Base-by-base conservation (phyloP, 345 rosid species). In the Nephelium lappaceum region DNA sequence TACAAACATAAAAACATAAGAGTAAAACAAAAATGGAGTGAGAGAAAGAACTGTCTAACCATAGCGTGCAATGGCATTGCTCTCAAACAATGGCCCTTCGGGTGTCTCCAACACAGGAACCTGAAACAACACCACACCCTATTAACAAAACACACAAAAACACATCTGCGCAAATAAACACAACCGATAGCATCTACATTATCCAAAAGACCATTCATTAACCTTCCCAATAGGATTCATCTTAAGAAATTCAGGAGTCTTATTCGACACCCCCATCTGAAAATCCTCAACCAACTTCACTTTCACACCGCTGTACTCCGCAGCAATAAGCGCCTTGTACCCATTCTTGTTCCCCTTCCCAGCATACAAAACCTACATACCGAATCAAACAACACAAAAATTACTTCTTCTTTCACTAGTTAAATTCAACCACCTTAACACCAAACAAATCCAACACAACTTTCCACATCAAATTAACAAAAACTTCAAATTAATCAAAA, bases 181-280 rank as follows among this genome's bases (percentile, higher is more conserved):
- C 25, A 9, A 1, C 63, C 7, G 11, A 64, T 0, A 6, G 3
- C 27, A 62, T 2, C 9, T 3, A 3, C 6, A 14, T 10, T 21
- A 12, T 47, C 11, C 0, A 36, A 72, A 1, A 27, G 2, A 65
- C 4, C 2, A 31, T 31, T 31, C 36, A 8, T 18, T 18, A 57
- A 95, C 98, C 98, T 95, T 95, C 60, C 98, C 98, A 74, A 93
- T 84, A 64, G 99, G 99, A 78, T 92, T 95, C 99, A 91, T 88
- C 87, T 89, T 92, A 60, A 93, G 83, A 76, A 92, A 95, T 77
- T 89, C 96, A 0, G 97, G 93, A 61, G 93, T 85, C 82, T 92
- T 95, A 84, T 93, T 95, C 0, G 96, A 76, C 53, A 91, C 98
- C 49, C 95, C 93, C 95, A 92, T 87, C 91, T 90, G 80, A 75